phyloP scores from a whole-genome alignment of 2,329 filamentous ascomycete genomes.

The Beauveria brongniartii region DNA sequence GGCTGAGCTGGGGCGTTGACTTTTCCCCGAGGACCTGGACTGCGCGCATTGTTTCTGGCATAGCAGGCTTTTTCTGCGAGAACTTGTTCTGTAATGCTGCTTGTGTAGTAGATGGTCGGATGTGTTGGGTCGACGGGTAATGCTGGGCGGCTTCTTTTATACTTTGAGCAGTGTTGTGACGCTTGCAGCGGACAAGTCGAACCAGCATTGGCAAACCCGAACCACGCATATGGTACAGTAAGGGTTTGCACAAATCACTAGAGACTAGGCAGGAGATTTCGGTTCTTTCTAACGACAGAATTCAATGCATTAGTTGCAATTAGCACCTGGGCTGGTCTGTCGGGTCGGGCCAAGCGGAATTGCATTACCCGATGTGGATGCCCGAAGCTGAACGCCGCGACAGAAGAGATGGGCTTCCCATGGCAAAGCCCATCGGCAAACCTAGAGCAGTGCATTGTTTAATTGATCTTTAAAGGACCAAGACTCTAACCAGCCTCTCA shows the following conservation, averaged over 20 bases:
- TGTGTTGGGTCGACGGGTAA: neutral
- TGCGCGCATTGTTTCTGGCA: constrained; percentile 23
- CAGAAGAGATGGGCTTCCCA: neutral
- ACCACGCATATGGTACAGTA: neutral
- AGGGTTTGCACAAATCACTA: neutral
- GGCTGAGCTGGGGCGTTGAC: constrained; percentile 14
- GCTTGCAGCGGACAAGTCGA: neutral
- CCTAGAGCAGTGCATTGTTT: too few relatives aligned
- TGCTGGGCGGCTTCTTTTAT: neutral
- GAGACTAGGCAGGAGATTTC: neutral
- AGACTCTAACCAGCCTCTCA: too few relatives aligned
- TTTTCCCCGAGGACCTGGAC: constrained; percentile 23
- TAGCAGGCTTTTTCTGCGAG: neutral
- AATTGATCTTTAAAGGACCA: too few relatives aligned
- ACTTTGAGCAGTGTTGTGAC: neutral
- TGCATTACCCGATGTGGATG: constrained; percentile 1
- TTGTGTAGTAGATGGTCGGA: neutral
- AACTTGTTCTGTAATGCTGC: neutral
- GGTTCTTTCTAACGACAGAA: too few relatives aligned
- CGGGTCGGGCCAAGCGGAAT: constrained; percentile 1
- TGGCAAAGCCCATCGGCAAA: too few relatives aligned
- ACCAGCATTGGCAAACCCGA: neutral
- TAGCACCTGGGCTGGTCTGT: neutral
- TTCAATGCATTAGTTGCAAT: neutral
- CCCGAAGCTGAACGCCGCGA: neutral